Conservation (phyloP, 2,329 filamentous ascomycete genomes). For the Ceratocystis harringtonii region DNA sequence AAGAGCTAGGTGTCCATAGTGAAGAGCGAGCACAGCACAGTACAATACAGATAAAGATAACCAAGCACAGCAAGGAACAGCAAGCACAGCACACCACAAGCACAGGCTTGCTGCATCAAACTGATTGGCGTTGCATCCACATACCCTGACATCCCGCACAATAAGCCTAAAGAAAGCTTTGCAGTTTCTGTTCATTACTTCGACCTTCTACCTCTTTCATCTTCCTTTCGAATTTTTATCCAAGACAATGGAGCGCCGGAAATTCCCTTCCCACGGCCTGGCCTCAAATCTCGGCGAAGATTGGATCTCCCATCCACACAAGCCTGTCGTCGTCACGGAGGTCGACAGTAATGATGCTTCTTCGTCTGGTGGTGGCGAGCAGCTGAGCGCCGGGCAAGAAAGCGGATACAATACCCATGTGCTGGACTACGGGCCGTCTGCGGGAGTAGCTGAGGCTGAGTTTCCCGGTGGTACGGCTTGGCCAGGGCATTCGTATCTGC, state of each 20-base stretch:
- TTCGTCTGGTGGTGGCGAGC: background rate
- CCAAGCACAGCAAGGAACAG: too few relatives aligned
- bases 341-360: background rate
- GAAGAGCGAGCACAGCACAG: background rate
- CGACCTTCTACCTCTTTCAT: background rate
- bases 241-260: background rate
- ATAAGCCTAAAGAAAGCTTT: background rate
- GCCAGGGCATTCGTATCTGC: background rate
- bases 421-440: background rate
- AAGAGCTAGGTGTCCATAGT: background rate
- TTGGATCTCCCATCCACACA: background rate
- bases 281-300: background rate
- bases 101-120: too few relatives aligned
- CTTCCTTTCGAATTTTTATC: background rate
- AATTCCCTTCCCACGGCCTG: background rate
- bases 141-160: background rate
- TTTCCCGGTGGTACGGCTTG: background rate
- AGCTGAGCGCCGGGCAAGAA: background rate
- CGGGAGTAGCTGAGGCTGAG: background rate
- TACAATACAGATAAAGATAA: too few relatives aligned
- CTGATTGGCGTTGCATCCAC: too few relatives aligned
- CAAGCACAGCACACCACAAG: too few relatives aligned
- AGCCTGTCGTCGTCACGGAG: background rate
- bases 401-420: background rate
- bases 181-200: background rate